Percentiles rank a stretch among this genome's conserved stretches.
Evolutionary conservation across 352 stramenopile species (phyloP).

Genomic region (Globisporangium uncinulatum): DNA sequence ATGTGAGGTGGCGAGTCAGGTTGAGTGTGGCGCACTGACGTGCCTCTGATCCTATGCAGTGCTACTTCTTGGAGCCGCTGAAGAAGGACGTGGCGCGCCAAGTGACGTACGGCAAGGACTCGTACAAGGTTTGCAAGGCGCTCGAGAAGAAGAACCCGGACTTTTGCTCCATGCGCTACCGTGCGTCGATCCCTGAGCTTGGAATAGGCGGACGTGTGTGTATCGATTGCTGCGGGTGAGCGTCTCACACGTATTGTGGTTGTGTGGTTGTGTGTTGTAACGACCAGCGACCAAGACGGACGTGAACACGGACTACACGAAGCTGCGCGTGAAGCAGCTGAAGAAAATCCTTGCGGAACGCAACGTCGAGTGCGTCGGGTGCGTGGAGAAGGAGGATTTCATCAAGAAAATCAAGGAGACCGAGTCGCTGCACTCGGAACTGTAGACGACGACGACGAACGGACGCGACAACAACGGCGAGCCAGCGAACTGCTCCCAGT

Average conservation of each 20-base stretch:
- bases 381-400: conserved; percentile 94
- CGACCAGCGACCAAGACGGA: conserved; percentile 89
- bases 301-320: conserved; percentile 92
- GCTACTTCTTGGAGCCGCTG: conserved; percentile 92
- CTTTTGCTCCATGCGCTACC: conserved; percentile 93
- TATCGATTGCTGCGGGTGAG: background rate
- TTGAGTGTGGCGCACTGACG: background rate
- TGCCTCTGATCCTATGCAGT: conserved; percentile 34
- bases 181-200: conserved; percentile 36
- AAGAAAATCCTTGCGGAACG: conserved; percentile 92
- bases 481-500: background rate
- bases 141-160: conserved; percentile 94
- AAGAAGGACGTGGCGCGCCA: conserved; percentile 93
- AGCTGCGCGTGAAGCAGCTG: conserved; percentile 94
- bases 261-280: background rate
- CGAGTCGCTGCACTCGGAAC: conserved; percentile 71
- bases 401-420: conserved; percentile 93
- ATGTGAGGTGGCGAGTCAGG: no score
- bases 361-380: conserved; percentile 90
- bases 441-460: conserved; percentile 37
- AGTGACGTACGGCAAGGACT: conserved; percentile 90
- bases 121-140: conserved; percentile 91
- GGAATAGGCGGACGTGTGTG: background rate
- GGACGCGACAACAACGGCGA: background rate
- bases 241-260: background rate